Evolutionary conservation across 345 rosid species (phyloP), one percentile per base, ranked within the genome.

Genomic region (Boechera divaricarpa): DNA sequence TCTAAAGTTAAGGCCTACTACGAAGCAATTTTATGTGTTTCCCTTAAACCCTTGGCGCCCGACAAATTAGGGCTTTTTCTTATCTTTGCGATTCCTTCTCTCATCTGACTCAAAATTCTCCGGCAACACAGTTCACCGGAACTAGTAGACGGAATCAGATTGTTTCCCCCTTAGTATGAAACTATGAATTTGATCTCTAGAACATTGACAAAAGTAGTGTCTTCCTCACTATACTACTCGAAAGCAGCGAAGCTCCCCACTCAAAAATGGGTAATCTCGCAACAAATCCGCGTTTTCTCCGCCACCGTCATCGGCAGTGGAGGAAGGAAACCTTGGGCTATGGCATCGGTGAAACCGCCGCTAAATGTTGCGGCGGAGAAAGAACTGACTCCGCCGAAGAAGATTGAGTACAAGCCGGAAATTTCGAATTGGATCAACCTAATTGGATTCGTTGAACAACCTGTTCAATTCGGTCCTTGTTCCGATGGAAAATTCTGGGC

Each of bases 401-500:
- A 35, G 79, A 86, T 90, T 9, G 89, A 88, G 59, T 85, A 72
- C 63, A 83, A 85, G 45, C 65, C 79, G 11, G 85, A 88, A 81
- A 85, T 78, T 13, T 82, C 87, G 41, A 90, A 90, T 60, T 83
- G 83, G 45, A 80, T 90, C 5, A 75, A 77, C 62, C 63, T 90
- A 45, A 83, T 75, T 8, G 95, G 92, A 21, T 69, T 70, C 70
- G 77, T 88, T 38, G 79, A 76, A 57, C 73, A 76, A 54, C 89
- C 89, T 15, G 81, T 90, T 56, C 85, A 86, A 32, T 79, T 61
- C 44, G 55, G 70, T 32, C 61, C 81, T 69, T 76, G 81, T 15
- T 72, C 86, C 15, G 86, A 85, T 38, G 86, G 88, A 24, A 86
- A 85, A 31, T 78, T 74, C 76, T 83, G 85, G 86, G 92, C 92